These are phyloP conservation scores for Brettanomyces naardenensis DNA, from an alignment of 805 yeast species.

Conservation along the genomic window DNA sequence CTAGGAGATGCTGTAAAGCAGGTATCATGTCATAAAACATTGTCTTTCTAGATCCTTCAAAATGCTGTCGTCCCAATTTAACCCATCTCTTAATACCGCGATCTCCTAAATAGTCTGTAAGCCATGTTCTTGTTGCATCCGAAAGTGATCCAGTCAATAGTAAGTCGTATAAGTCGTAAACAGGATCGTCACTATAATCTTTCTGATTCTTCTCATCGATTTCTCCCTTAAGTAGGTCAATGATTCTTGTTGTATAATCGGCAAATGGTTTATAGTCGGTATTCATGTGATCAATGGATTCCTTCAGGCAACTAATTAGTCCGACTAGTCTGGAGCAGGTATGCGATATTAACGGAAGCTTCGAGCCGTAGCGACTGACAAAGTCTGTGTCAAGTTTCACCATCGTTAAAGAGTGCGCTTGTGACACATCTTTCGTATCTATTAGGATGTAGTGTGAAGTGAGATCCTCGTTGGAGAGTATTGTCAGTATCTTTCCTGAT, in stretches of 20 bases:
- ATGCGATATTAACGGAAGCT: constrained; percentile 25
- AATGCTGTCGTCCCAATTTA: constrained; percentile 40
- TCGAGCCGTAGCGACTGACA: constrained; percentile 20
- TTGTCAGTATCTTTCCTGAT: constrained; percentile 11
- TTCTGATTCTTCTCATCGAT: constrained; percentile 16
- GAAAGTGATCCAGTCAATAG: constrained; percentile 49
- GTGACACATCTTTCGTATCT: constrained; percentile 10
- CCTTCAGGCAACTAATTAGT: constrained; percentile 27
- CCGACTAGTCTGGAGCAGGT: constrained; percentile 30
- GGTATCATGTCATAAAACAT: constrained; percentile 45
- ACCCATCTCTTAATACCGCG: constrained; percentile 53
- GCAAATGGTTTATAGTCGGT: constrained; percentile 28
- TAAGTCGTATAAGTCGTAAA: constrained; percentile 37
- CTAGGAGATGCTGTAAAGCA: constrained; percentile 45
- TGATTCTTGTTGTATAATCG: constrained; percentile 29
- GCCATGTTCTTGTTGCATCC: constrained; percentile 44
- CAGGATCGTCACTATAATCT: constrained; percentile 17
- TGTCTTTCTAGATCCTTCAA: constrained; percentile 40
- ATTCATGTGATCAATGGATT: constrained; percentile 21
- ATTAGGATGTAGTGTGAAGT: constrained; percentile 20
- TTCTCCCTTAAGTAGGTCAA: constrained; percentile 30
- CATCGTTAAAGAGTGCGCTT: constrained; percentile 8
- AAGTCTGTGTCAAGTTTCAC: constrained; percentile 20
- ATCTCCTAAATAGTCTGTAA: constrained; percentile 60
- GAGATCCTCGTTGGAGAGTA: constrained; percentile 15